A percentile compares a stretch with the other conserved stretches of the same genome.
phyloP scores from a whole-genome alignment of 2,329 filamentous ascomycete genomes.

The Hortaea werneckii region DNA sequence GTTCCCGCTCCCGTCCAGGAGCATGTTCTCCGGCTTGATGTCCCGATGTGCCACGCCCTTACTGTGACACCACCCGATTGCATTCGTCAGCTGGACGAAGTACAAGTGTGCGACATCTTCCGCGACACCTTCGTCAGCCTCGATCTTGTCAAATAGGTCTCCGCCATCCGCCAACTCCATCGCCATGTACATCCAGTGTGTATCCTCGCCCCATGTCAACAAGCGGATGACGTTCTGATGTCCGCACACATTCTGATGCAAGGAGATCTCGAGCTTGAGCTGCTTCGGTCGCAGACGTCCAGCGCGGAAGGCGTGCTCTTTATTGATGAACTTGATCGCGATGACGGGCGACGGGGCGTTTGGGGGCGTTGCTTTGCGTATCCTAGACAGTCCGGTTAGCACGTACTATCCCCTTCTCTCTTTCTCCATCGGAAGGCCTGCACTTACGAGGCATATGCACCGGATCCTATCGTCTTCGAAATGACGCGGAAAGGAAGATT shows the following conservation, averaged over 20 bases:
- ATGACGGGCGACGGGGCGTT: conserved; percentile 65
- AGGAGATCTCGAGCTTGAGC: conserved; percentile 78
- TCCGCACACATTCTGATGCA: conserved; percentile 71
- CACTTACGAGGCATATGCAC: conserved; percentile 87
- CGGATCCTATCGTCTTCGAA: conserved; percentile 91
- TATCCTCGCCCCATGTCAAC: conserved; percentile 77
- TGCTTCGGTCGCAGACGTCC: conserved; percentile 84
- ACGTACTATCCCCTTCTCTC: background rate
- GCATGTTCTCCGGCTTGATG: conserved; percentile 76
- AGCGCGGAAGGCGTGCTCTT: conserved; percentile 81
- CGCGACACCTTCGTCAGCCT: conserved; percentile 89
- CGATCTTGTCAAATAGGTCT: conserved; percentile 98
- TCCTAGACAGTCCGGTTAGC: conserved; percentile 41
- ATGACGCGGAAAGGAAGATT: conserved; percentile 89
- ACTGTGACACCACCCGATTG: conserved; percentile 89
- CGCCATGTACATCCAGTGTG: conserved; percentile 88
- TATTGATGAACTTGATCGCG: conserved; percentile 98
- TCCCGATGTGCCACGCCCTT: conserved; percentile 85
- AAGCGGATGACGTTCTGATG: conserved; percentile 93
- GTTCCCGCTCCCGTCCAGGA: conserved; percentile 73
- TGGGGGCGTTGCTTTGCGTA: conserved; percentile 82
- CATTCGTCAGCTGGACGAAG: conserved; percentile 82
- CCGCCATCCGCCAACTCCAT: conserved; percentile 96
- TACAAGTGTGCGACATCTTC: conserved; percentile 95
- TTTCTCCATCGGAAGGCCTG: background rate